Percentiles rank a stretch among this genome's conserved stretches.
Conservation (phyloP, 2,329 filamentous ascomycete species). For the Curvularia sp. region DNA sequence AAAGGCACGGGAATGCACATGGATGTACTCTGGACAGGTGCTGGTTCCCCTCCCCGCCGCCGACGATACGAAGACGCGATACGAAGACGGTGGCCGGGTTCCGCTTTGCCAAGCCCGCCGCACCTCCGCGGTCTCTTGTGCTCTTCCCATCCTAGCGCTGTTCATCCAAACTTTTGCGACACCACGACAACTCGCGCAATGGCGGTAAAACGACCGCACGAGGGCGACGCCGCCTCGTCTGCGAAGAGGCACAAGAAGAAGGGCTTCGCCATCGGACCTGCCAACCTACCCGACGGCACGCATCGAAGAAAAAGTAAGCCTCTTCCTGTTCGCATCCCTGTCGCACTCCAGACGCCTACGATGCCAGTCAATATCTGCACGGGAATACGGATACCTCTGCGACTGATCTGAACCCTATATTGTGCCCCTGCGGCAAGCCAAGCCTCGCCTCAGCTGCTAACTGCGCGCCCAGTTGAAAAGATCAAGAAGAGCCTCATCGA, state of each 20-base stretch:
- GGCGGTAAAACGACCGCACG: slow-evolving; percentile 65
- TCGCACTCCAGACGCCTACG: neutral
- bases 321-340: neutral
- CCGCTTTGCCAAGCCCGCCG: slow-evolving; percentile 31
- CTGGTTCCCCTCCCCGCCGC: neutral
- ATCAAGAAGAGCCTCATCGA: slow-evolving; percentile 89
- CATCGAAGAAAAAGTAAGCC: slow-evolving; percentile 77
- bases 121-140: slow-evolving; percentile 21
- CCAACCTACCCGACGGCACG: slow-evolving; percentile 87
- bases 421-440: too few species aligned
- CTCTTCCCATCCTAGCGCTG: slow-evolving; percentile 5
- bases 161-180: slow-evolving; percentile 8
- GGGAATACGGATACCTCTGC: neutral
- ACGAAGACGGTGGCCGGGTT: neutral
- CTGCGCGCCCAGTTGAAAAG: slow-evolving; percentile 69
- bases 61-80: neutral
- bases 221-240: slow-evolving; percentile 49
- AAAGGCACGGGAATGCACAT: slow-evolving; percentile 3
- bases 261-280: slow-evolving; percentile 86
- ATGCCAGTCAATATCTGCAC: neutral
- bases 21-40: neutral
- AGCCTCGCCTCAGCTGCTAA: slow-evolving; percentile 8
- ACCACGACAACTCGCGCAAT: slow-evolving; percentile 50
- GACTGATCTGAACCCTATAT: neutral
- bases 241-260: slow-evolving; percentile 61